Base-by-base conservation (phyloP, 1,284 basidiomycete genomes). In the Sparassis latifolia region DNA sequence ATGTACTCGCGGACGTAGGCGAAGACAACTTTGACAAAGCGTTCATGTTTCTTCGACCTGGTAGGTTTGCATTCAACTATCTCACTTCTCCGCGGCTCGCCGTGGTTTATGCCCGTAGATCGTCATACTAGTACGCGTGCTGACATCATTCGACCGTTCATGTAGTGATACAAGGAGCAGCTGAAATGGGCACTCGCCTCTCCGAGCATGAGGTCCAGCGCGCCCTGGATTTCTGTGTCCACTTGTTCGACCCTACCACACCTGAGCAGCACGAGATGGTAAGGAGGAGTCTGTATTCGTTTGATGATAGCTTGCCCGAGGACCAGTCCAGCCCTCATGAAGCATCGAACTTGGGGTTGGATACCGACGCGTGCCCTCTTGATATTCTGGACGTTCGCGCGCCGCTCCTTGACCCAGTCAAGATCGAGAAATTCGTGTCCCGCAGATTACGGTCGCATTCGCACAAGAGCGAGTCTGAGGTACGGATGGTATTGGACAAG, bases 141-240 rank as follows among this genome's bases (percentile, higher is more conserved):
- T 50, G 12, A 29, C 40, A 3, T 38, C 42, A 43, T 20, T 44
- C 43, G 42, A 5, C 29, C n/a, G 7, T 38, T 32, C 7, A 33
- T 42, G 2, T 54, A 88, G 86, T 89, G 30, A 87, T 89, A 37
- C 86, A 88, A 66, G 86, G 86, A 5, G 82, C 80, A 42, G 80
- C 80, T 1, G 86, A 88, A 56, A 79, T 87, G 75, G 86, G 86
- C 10, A 69, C 72, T 33, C 75, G 74, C 12, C 72, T 89, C 31
- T 84, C 83, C 2, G 86, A 86, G 64, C 73, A 70, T 45, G 87
- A 89, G 62, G 73, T 89, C 1, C 80, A 87, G 57, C 62, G 60
- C 40, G 71, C 72, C 29, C 63, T 74, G 48, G 71, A 73, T 57
- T 74, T 74, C 52, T 72, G 70, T 55, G 63, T 66, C 33, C 61